Conservation (phyloP, 2,329 filamentous ascomycete genomes). For the Juglanconis oblonga region DNA sequence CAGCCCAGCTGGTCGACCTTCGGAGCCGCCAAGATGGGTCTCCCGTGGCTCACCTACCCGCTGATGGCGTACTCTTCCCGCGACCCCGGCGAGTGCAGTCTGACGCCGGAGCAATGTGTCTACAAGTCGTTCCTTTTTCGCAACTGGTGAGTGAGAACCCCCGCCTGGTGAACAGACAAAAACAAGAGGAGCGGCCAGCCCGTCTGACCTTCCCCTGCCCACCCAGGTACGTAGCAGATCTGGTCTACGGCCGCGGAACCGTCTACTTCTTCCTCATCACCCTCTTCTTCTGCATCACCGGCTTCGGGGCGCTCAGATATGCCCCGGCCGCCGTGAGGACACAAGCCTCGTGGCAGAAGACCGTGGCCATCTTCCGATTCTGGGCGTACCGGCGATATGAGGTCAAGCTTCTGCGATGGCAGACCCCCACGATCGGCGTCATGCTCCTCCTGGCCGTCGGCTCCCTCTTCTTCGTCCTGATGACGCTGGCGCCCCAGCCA, state of each 20-base stretch:
- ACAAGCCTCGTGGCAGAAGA: neutral
- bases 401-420: neutral
- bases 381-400: neutral
- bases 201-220: neutral
- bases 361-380: constrained; percentile 6
- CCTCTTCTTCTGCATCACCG: neutral
- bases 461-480: constrained; percentile 4
- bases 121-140: neutral
- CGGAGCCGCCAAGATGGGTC: neutral
- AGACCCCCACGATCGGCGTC: constrained; percentile 4
- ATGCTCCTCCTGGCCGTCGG: neutral
- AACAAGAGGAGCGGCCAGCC: too few relatives aligned
- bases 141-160: constrained; percentile 1
- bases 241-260: constrained; percentile 14
- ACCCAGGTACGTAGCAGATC: constrained; percentile 10
- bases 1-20: neutral
- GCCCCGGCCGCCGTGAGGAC: neutral
- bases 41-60: constrained; percentile 5
- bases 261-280: constrained; percentile 16
- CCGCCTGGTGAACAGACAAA: too few relatives aligned
- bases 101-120: constrained; percentile 4
- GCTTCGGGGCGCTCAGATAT: constrained; percentile 1
- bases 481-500: constrained; percentile 4
- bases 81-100: constrained; percentile 2
- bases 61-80: constrained; percentile 1